These are phyloP conservation scores for Nicotiana otophora DNA, from an alignment of 257 asterid genomes.

Conservation along the genomic window DNA sequence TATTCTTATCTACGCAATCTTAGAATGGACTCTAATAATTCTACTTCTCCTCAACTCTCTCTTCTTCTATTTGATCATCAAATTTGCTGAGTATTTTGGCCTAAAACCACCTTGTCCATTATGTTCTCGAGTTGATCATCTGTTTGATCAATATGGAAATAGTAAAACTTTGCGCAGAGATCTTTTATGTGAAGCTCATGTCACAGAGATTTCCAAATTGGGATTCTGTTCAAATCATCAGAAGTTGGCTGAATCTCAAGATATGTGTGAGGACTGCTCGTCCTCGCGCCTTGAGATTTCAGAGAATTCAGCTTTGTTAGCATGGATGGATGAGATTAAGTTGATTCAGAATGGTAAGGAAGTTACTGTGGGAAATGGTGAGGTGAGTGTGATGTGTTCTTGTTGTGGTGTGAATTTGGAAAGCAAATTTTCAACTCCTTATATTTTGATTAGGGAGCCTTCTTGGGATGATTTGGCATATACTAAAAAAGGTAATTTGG, in stretches of 20 bases:
- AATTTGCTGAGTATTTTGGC: constrained; percentile 67
- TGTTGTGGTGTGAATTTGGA: constrained; percentile 59
- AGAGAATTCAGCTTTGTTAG: constrained; percentile 26
- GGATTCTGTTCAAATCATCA: constrained; percentile 64
- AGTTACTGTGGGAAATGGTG: constrained; percentile 37
- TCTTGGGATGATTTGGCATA: constrained; percentile 69
- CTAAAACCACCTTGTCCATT: constrained; percentile 78
- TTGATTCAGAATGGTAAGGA: constrained; percentile 22
- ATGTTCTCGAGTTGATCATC: constrained; percentile 75
- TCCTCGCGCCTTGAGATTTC: constrained; percentile 39
- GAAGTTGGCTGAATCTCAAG: constrained; percentile 49
- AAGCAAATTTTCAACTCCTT: constrained; percentile 30
- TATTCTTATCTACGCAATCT: constrained; percentile 68
- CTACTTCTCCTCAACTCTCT: constrained; percentile 71
- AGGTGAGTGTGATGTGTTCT: constrained; percentile 51
- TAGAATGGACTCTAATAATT: constrained; percentile 77
- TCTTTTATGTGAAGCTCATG: constrained; percentile 74
- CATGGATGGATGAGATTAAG: constrained; percentile 36
- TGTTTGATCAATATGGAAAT: constrained; percentile 40
- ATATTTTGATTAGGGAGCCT: constrained; percentile 41
- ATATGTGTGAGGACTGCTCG: constrained; percentile 82
- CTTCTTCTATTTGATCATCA: constrained; percentile 69
- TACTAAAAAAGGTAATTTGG: constrained; percentile 18
- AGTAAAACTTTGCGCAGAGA: constrained; percentile 37
- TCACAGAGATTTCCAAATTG: constrained; percentile 57